Base-by-base conservation (phyloP, 495 filamentous ascomycete species). In the Annulohypoxylon stygium region DNA sequence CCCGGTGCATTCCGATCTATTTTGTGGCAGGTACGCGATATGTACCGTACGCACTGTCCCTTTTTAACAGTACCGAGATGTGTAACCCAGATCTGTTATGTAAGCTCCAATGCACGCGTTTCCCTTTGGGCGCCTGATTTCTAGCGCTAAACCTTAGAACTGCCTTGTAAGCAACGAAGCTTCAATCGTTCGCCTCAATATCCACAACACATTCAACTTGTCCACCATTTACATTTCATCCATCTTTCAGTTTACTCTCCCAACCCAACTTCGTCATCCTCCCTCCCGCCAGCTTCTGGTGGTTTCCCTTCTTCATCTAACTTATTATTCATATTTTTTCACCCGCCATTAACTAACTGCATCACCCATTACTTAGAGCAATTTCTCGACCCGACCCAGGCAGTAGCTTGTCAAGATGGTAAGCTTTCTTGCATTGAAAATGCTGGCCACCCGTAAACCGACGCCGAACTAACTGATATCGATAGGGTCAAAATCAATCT, bases 401-500 rank as follows among this genome's bases (percentile, higher is more conserved):
- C 47, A 61, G 39, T 65, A 61, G 47, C 61, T 75, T 59, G 54
- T 69, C 73, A 72, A 65, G 16, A 79, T 79, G 77, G 77, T 79
- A 20, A 72, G 77, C 33, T 14, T 5, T 12, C 26, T 8, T 45
- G 26, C 26, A 43, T 6, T 12, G 39, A 12, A 39, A 16, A 30
- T 39, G 9, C 30, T 4, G 7, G 16, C n/a, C 36, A 43, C 36
- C 3, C 2, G 30, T 26, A 10, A 26, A n/a, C 23, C 11, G 26
- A 8, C 33, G 39, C 36, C 33, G 5, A 71, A 67, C 74, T 75
- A 72, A 77, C 30, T 26, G 26, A 8, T 41, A 11, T 58, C 1
- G 25, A 43, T 73, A 94, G 92, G 92, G 92, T 81, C 92, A 95
- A 81, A 92, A 93, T 81, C 93, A 96, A 79, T 97, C 95, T 79